Percentiles rank a stretch among this genome's conserved stretches.
These are phyloP conservation scores for Verticillium albo-atrum DNA, from an alignment of 2,329 filamentous ascomycete genomes.

Conservation along the genomic window DNA sequence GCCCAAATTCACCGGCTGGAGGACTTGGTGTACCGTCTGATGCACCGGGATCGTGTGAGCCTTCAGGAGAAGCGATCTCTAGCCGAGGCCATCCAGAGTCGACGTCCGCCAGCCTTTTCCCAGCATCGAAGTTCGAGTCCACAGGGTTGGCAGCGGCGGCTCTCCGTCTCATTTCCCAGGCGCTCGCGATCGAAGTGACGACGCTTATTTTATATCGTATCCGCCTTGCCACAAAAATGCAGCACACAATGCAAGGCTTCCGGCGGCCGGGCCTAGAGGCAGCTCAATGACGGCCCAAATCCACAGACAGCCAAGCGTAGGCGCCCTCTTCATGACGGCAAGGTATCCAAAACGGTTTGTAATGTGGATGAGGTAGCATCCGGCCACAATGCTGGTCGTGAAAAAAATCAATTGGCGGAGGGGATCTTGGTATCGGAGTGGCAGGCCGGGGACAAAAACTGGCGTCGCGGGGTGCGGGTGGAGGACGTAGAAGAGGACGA, in stretches of 20 bases:
- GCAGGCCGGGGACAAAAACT: slow-evolving; percentile 44
- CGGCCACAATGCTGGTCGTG: slow-evolving; percentile 51
- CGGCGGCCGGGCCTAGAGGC: slow-evolving; percentile 60
- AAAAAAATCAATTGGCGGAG: slow-evolving; percentile 62
- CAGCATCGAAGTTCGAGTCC: slow-evolving; percentile 1
- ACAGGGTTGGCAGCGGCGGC: not conserved
- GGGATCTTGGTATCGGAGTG: slow-evolving; percentile 37
- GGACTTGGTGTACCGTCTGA: slow-evolving; percentile 18
- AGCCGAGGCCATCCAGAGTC: slow-evolving; percentile 5
- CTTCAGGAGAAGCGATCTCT: slow-evolving; percentile 5
- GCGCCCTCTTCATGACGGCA: slow-evolving; percentile 85
- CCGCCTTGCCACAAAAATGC: slow-evolving; percentile 44
- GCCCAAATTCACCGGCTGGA: slow-evolving; percentile 21
- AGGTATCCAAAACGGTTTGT: slow-evolving; percentile 79
- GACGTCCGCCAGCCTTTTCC: slow-evolving; percentile 3
- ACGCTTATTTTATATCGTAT: slow-evolving; percentile 35
- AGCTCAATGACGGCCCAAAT: slow-evolving; percentile 91
- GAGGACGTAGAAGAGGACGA: slow-evolving; percentile 50
- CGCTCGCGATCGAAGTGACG: slow-evolving; percentile 8
- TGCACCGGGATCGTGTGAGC: slow-evolving; percentile 15
- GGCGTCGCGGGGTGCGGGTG: slow-evolving; percentile 49
- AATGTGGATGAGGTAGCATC: slow-evolving; percentile 76
- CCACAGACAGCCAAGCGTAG: slow-evolving; percentile 87
- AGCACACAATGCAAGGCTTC: slow-evolving; percentile 42
- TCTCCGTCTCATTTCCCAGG: not conserved